Percentiles rank a stretch among this genome's conserved stretches.
Conservation (phyloP, 192 early-diverging fungal genomes). For the Backusella psychrophila region DNA sequence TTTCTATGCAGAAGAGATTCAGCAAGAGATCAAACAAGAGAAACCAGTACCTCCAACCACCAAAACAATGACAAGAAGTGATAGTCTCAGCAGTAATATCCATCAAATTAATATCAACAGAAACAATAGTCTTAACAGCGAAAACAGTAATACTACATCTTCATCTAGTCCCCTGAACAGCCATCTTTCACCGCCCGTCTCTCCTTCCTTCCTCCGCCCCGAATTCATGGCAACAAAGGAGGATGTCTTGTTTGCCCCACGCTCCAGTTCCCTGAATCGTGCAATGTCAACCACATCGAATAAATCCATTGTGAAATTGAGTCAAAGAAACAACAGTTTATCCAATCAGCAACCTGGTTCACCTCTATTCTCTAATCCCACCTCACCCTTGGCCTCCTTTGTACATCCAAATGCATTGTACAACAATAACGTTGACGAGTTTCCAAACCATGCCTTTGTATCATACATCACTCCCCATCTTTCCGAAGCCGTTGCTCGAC, state of each 20-base stretch:
- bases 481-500: neutral
- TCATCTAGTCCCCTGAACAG: neutral
- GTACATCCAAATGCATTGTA: neutral
- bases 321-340: neutral
- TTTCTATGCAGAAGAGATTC: neutral
- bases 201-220: neutral
- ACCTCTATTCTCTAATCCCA: conserved; percentile 8
- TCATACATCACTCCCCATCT: conserved; percentile 13
- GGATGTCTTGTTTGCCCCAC: conserved; percentile 7
- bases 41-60: neutral
- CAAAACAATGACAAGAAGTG: neutral
- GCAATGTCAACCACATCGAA: neutral
- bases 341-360: neutral
- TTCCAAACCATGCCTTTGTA: conserved; percentile 13
- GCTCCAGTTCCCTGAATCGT: conserved; percentile 11
- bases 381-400: conserved; percentile 7
- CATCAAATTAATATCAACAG: neutral
- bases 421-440: neutral
- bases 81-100: neutral
- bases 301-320: neutral
- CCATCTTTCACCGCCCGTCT: neutral
- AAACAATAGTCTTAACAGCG: neutral
- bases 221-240: neutral
- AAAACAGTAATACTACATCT: neutral
- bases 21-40: neutral